A percentile compares a stretch with the other conserved stretches of the same genome.
Evolutionary conservation across 2,329 filamentous ascomycete genomes (phyloP).

Genomic region (Verticillium longisporum): DNA sequence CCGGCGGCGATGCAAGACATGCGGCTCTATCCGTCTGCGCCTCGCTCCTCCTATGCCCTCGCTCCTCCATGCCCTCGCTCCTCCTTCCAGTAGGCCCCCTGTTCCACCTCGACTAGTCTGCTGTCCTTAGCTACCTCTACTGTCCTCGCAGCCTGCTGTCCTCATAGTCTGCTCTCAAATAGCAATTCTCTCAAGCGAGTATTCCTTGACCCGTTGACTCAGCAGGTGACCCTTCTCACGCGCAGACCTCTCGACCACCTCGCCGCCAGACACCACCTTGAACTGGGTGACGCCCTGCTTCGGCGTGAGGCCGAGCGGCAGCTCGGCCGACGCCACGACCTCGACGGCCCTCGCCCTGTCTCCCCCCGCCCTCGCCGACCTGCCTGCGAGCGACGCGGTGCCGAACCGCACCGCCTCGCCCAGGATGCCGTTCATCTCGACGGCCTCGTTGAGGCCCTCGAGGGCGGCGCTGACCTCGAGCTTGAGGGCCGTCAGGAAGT

Average conservation of each 20-base stretch:
- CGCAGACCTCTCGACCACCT: conserved; percentile 60
- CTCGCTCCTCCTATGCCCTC: too few relatives aligned
- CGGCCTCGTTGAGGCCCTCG: conserved; percentile 64
- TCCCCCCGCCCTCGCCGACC: conserved; percentile 18
- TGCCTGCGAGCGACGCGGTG: conserved; percentile 21
- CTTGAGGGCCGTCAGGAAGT: conserved; percentile 59
- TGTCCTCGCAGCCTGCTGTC: too few relatives aligned
- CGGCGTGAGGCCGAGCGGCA: conserved; percentile 69
- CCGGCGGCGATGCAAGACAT: background rate
- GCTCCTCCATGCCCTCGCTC: too few relatives aligned
- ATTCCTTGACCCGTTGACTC: conserved; percentile 73
- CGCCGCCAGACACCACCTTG: conserved; percentile 62
- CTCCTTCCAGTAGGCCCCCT: background rate
- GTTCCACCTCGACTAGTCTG: background rate
- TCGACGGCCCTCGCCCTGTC: conserved; percentile 39
- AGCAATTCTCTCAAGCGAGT: conserved; percentile 73
- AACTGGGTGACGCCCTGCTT: conserved; percentile 40
- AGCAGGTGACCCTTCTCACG: conserved; percentile 72
- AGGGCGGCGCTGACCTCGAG: conserved; percentile 65
- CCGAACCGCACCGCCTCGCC: conserved; percentile 61
- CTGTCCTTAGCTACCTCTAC: too few relatives aligned
- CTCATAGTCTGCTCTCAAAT: conserved; percentile 36
- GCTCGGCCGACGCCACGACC: conserved; percentile 38
- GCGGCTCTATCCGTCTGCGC: background rate
- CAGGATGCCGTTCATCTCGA: conserved; percentile 57